Percentiles rank a stretch among this genome's conserved stretches.
Conservation (phyloP, 331 rosid species). For the Telfairia occidentalis region DNA sequence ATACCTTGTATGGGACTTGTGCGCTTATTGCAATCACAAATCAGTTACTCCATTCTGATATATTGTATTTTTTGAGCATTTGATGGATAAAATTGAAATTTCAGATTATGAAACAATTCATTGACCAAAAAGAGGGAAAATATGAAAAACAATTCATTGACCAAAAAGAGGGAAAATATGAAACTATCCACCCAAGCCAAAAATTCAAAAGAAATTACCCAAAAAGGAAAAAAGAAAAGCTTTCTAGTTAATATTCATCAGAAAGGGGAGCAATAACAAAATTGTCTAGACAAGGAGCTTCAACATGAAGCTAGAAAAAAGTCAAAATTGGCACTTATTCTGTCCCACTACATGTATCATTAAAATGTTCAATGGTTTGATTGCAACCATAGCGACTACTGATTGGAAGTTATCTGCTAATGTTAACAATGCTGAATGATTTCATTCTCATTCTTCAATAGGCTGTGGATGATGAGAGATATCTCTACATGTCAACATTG, state of each 20-base stretch:
- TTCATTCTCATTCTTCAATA: conserved; percentile 15
- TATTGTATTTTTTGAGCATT: neutral
- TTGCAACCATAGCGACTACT: neutral
- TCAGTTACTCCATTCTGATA: neutral
- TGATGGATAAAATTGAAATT: neutral
- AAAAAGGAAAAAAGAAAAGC: neutral
- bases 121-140: neutral
- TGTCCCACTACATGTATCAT: too few species aligned
- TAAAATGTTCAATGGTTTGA: too few species aligned
- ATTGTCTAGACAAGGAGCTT: neutral
- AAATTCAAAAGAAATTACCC: neutral
- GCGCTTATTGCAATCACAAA: neutral
- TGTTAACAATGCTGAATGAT: neutral
- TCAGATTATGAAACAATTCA: neutral
- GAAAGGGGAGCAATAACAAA: neutral
- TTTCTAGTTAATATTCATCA: neutral
- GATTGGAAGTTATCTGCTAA: neutral
- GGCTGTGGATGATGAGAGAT: conserved; percentile 84
- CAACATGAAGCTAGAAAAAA: neutral
- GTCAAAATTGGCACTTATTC: neutral
- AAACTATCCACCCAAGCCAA: neutral
- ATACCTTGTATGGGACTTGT: neutral
- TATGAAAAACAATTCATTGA: too few species aligned
- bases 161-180: neutral
- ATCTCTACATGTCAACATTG: conserved; percentile 77